These are phyloP conservation scores for Lipomyces orientalis DNA, from an alignment of 805 yeast genomes.

Conservation along the genomic window DNA sequence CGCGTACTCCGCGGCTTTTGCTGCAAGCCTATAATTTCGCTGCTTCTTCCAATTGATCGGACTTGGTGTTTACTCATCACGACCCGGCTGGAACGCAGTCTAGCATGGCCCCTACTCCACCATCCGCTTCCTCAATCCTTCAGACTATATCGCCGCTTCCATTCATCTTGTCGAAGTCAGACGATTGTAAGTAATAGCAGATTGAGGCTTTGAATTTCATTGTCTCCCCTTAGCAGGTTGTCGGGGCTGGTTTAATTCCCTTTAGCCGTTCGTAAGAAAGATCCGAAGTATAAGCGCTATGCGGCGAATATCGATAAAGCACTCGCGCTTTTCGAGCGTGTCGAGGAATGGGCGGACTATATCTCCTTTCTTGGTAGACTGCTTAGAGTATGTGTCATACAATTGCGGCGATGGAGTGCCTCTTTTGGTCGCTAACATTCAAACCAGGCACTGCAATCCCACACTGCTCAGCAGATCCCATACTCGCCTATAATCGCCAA, in stretches of 20 bases:
- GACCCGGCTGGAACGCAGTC: background rate
- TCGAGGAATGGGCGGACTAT: conserved; percentile 98
- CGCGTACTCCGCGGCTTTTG: background rate
- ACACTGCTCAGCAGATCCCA: conserved; percentile 59
- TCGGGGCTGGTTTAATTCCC: background rate
- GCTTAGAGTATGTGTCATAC: conserved; percentile 65
- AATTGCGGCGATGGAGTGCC: conserved; percentile 24
- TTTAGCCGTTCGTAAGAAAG: conserved; percentile 35
- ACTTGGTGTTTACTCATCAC: background rate
- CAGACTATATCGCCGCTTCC: conserved; percentile 38
- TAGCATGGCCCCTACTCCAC: conserved; percentile 32
- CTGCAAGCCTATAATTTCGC: background rate
- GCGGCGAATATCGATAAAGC: conserved; percentile 73
- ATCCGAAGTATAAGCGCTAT: conserved; percentile 73
- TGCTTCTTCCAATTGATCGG: background rate
- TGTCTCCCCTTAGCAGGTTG: background rate
- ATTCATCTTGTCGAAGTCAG: conserved; percentile 33
- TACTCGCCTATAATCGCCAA: conserved; percentile 68
- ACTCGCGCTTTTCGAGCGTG: conserved; percentile 73
- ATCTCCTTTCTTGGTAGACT: conserved; percentile 85
- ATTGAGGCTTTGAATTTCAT: background rate
- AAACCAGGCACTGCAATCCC: conserved; percentile 40
- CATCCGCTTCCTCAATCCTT: conserved; percentile 31
- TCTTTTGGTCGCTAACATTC: background rate
- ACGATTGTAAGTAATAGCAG: conserved; percentile 27